These are phyloP conservation scores for Collybia mongolica DNA, from an alignment of 768 basidiomycete genomes.

Conservation along the genomic window DNA sequence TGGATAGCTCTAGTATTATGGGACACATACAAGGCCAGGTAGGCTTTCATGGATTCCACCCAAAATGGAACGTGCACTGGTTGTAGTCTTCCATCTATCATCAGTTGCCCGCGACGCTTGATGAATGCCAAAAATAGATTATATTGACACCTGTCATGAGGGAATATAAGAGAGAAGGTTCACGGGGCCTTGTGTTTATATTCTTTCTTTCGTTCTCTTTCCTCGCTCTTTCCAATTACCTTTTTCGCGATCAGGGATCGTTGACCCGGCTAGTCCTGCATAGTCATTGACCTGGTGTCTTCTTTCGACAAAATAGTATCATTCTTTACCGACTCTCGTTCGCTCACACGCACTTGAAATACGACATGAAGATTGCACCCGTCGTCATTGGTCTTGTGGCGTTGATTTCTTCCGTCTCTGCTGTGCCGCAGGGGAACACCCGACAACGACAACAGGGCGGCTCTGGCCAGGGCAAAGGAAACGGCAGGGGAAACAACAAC, in stretches of 20 bases:
- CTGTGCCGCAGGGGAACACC: slow-evolving; percentile 15
- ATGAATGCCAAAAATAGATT: too few species aligned
- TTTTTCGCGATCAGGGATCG: slow-evolving; percentile 28
- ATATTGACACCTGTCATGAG: too few species aligned
- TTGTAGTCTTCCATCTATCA: too few species aligned
- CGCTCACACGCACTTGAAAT: slow-evolving; percentile 11
- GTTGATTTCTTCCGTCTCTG: slow-evolving; percentile 26
- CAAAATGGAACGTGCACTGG: too few species aligned
- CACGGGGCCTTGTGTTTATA: too few species aligned
- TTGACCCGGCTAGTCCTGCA: slow-evolving; percentile 24
- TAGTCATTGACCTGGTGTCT: slow-evolving; percentile 12
- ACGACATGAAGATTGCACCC: slow-evolving; percentile 30
- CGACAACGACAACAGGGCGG: background rate
- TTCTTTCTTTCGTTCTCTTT: slow-evolving; percentile 10
- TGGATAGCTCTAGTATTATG: too few species aligned
- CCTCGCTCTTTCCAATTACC: slow-evolving; percentile 3
- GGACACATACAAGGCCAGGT: too few species aligned
- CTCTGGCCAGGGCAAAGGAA: background rate
- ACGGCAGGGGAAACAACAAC: background rate
- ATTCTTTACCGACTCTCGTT: slow-evolving; percentile 19
- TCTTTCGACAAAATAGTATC: slow-evolving; percentile 12
- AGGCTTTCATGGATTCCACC: too few species aligned
- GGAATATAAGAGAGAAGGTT: too few species aligned
- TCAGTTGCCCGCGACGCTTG: too few species aligned
- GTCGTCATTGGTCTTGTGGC: slow-evolving; percentile 22